Conservation (phyloP, 441 rosid species). For the Dalechampia spathulata region DNA sequence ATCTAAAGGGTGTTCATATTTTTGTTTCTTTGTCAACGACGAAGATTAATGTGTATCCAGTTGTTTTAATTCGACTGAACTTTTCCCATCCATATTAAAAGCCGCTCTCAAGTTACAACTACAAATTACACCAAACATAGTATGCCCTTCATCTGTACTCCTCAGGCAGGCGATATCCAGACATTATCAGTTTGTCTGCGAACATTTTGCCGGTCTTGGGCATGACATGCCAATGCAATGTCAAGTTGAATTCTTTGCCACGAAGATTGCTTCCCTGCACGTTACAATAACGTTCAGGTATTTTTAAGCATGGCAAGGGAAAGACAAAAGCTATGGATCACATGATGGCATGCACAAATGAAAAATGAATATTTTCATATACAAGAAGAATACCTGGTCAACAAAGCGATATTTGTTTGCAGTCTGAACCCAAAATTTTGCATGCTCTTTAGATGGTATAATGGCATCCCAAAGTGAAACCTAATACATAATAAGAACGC, state of each 20-base stretch:
- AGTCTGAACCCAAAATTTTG: constrained; percentile 61
- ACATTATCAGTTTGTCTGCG: constrained; percentile 64
- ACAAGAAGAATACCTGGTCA: constrained; percentile 60
- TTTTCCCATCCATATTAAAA: constrained; percentile 13
- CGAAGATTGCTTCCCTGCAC: constrained; percentile 80
- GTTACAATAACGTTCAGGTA: constrained; percentile 10
- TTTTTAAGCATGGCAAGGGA: neutral
- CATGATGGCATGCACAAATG: neutral
- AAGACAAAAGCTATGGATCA: neutral
- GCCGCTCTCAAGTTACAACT: constrained; percentile 26
- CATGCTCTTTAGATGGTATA: constrained; percentile 65
- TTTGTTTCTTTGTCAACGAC: too few species aligned
- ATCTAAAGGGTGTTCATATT: too few species aligned
- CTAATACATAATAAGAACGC: constrained; percentile 24
- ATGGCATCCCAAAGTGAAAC: constrained; percentile 95
- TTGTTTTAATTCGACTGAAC: constrained; percentile 14
- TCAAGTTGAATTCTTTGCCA: constrained; percentile 87
- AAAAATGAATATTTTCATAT: neutral
- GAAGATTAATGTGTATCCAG: constrained; percentile 1
- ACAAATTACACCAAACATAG: constrained; percentile 1
- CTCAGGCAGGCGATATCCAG: constrained; percentile 80
- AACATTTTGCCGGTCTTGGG: constrained; percentile 98
- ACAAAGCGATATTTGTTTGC: constrained; percentile 80
- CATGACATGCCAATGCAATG: constrained; percentile 99
- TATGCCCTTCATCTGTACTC: constrained; percentile 52